Conservation (phyloP, 129 eudicot genomes). For the Kitagawia praeruptora region DNA sequence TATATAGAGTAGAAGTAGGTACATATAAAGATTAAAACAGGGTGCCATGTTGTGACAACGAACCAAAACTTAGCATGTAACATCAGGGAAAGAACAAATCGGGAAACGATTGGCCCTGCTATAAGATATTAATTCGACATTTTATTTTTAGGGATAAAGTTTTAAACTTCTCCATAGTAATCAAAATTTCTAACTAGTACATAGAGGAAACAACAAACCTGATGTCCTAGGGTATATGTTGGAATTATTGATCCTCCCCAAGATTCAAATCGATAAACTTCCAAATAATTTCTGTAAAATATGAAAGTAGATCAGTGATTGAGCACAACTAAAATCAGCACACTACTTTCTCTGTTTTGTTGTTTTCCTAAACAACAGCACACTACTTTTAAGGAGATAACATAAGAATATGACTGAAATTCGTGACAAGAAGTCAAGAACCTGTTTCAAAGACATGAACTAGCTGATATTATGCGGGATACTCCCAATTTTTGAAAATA, state of each 20-base stretch:
- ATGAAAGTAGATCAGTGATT: constrained; percentile 14
- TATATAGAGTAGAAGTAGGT: too few relatives aligned
- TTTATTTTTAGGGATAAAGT: not conserved
- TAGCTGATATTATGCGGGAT: not conserved
- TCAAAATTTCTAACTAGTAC: not conserved
- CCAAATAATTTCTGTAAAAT: constrained; percentile 82
- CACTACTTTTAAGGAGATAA: not conserved
- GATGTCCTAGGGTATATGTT: constrained; percentile 69
- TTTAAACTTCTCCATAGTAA: not conserved
- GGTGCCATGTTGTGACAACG: not conserved
- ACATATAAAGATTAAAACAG: not conserved
- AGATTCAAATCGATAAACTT: constrained; percentile 75
- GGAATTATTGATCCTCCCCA: constrained; percentile 98
- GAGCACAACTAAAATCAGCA: not conserved
- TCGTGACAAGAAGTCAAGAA: not conserved
- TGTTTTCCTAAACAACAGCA: too few relatives aligned
- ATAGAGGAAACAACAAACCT: constrained; percentile 38
- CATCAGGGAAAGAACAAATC: not conserved
- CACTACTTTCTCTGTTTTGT: too few relatives aligned
- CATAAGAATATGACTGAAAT: not conserved
- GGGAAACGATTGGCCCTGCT: not conserved
- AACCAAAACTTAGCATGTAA: not conserved
- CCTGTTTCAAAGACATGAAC: not conserved
- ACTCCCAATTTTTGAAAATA: not conserved
- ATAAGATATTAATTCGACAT: not conserved